These are phyloP conservation scores for Eucalyptus dawsonii DNA, from an alignment of 345 rosid species.

Conservation along the genomic window DNA sequence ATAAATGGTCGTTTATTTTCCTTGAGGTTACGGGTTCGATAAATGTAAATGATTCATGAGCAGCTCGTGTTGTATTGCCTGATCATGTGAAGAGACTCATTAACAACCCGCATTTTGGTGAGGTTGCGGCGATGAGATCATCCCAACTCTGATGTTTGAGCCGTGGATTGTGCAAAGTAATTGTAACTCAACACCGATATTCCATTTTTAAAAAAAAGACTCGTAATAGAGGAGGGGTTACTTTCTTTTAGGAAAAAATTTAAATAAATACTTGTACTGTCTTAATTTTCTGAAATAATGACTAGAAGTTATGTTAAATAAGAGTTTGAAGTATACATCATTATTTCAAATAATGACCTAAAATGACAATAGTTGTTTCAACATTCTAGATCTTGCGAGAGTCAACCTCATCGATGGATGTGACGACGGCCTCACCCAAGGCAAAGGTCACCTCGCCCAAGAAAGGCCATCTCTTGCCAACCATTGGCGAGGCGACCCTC, in stretches of 20 bases:
- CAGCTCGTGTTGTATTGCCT: not conserved
- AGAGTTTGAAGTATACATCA: no score
- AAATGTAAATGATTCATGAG: not conserved
- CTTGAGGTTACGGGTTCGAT: not conserved
- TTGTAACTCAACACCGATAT: not conserved
- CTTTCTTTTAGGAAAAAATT: no score
- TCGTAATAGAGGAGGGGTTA: not conserved
- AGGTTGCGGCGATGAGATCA: accelerated
- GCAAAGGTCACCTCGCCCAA: no score
- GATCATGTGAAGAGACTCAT: not conserved
- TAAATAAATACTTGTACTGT: accelerated
- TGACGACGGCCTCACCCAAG: accelerated
- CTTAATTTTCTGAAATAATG: no score
- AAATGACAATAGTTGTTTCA: no score
- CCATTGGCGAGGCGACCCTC: no score
- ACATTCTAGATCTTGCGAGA: accelerated
- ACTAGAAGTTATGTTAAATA: accelerated
- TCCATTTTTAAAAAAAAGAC: no score
- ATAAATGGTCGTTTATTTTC: not conserved
- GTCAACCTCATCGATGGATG: accelerated
- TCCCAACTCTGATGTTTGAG: not conserved
- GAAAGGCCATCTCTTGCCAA: no score
- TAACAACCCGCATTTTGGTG: not conserved
- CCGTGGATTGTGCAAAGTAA: not conserved
- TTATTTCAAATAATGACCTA: no score